These are phyloP conservation scores for Dendrostoma leiphaemia DNA, from an alignment of 2,329 filamentous ascomycete genomes.

Conservation along the genomic window DNA sequence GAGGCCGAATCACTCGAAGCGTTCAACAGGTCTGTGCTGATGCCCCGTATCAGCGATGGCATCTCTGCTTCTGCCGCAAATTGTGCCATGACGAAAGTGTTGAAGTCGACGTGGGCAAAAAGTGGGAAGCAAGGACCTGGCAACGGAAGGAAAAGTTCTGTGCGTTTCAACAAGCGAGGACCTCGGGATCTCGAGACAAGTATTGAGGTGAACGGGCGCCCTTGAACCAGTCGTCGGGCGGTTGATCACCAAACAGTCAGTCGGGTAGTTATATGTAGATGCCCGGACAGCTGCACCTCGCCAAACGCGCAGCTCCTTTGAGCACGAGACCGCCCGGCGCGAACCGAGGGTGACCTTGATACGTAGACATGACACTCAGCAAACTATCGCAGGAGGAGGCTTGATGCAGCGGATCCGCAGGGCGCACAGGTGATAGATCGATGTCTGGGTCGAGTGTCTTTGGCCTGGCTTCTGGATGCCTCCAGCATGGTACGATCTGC, in stretches of 20 bases:
- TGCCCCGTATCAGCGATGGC: not conserved
- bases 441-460: slow-evolving; percentile 3
- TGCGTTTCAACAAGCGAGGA: not conserved
- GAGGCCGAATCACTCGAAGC: slow-evolving; percentile 2
- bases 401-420: not conserved
- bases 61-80: not conserved
- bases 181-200: not conserved
- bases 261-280: slow-evolving; percentile 11
- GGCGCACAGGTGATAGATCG: slow-evolving; percentile 5
- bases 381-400: too few relatives aligned
- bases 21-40: slow-evolving; percentile 22
- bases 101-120: not conserved
- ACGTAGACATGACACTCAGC: too few relatives aligned
- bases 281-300: not conserved
- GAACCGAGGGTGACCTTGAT: not conserved
- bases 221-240: not conserved
- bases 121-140: not conserved
- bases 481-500: not conserved
- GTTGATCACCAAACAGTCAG: not conserved
- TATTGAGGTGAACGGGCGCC: not conserved
- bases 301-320: not conserved
- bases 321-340: not conserved
- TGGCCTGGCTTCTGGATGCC: not conserved
- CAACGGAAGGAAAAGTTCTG: not conserved
- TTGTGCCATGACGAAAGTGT: not conserved